phyloP scores from a whole-genome alignment of 2,329 filamentous ascomycete genomes.

The Basipetospora chlamydospora region DNA sequence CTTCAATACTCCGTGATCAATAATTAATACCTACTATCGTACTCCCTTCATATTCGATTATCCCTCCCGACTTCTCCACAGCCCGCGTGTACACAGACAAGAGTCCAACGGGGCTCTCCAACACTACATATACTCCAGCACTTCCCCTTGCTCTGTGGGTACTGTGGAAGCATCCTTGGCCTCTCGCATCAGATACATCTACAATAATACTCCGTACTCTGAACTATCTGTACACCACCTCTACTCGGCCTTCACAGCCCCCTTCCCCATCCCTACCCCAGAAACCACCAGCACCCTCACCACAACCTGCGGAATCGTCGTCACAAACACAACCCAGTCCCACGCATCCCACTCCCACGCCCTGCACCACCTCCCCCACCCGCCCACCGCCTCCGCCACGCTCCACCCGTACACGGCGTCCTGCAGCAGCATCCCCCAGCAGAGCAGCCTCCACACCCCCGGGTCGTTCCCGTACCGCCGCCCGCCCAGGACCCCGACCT shows the following conservation, averaged over 20 bases:
- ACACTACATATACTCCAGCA: too few relatives aligned
- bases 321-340: conserved; percentile 4
- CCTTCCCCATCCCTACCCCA: conserved; percentile 1
- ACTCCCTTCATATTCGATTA: too few relatives aligned
- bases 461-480: conserved; percentile 1
- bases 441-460: conserved; percentile 6
- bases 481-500: conserved; percentile 3
- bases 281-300: conserved; percentile 5
- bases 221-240: neutral
- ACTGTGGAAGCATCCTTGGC: neutral
- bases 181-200: too few relatives aligned
- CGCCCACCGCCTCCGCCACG: conserved; percentile 6
- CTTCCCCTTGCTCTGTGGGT: too few relatives aligned
- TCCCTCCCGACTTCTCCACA: too few relatives aligned
- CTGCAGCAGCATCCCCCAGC: conserved; percentile 5
- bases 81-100: too few relatives aligned
- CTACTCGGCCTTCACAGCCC: neutral
- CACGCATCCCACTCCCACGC: conserved; percentile 2
- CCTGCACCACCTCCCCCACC: conserved; percentile 2
- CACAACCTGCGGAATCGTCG: conserved; percentile 4
- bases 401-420: conserved; percentile 5
- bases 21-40: too few relatives aligned
- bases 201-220: too few relatives aligned
- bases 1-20: too few relatives aligned
- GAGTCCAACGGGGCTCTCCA: too few relatives aligned